Conservation (phyloP, 495 filamentous ascomycete species). For the Aspergillus steynii region DNA sequence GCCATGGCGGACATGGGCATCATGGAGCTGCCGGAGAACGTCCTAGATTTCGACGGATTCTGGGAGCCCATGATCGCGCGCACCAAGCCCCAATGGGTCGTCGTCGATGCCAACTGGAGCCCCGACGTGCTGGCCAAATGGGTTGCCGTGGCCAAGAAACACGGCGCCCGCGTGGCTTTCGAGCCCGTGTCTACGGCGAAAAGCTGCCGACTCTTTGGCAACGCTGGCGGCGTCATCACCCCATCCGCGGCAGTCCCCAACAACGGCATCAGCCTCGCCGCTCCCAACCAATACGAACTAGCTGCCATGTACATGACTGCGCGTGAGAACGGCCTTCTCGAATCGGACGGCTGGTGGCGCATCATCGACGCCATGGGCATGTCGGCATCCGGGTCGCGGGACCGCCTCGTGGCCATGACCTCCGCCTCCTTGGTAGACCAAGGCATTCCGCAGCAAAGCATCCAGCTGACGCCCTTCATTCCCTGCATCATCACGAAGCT, state of each 20-base stretch:
- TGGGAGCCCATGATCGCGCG: constrained; percentile 61
- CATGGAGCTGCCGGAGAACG: constrained; percentile 54
- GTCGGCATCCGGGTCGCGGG: constrained; percentile 55
- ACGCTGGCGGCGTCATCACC: constrained; percentile 25
- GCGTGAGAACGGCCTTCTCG: constrained; percentile 61
- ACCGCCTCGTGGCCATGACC: constrained; percentile 64
- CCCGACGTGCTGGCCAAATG: constrained; percentile 60
- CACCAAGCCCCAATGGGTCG: constrained; percentile 67
- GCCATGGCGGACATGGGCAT: constrained; percentile 97
- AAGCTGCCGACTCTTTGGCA: constrained; percentile 64
- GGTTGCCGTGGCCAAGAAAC: constrained; percentile 55
- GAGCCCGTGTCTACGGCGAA: constrained; percentile 91
- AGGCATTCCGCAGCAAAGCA: constrained; percentile 77
- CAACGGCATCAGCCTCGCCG: constrained; percentile 64
- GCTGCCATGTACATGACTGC: constrained; percentile 70
- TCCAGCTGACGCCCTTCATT: constrained; percentile 87
- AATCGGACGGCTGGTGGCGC: constrained; percentile 68
- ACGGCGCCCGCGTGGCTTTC: constrained; percentile 65
- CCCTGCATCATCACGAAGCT: constrained; percentile 83
- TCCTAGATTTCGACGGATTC: constrained; percentile 45
- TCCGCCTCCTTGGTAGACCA: constrained; percentile 64
- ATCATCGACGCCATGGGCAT: constrained; percentile 74
- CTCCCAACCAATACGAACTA: constrained; percentile 83
- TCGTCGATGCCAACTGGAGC: constrained; percentile 84
- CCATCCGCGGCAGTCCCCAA: constrained; percentile 56